Evolutionary conservation across 2,329 filamentous ascomycete genomes (phyloP).

Genomic region (Emergomyces pasteurianus): DNA sequence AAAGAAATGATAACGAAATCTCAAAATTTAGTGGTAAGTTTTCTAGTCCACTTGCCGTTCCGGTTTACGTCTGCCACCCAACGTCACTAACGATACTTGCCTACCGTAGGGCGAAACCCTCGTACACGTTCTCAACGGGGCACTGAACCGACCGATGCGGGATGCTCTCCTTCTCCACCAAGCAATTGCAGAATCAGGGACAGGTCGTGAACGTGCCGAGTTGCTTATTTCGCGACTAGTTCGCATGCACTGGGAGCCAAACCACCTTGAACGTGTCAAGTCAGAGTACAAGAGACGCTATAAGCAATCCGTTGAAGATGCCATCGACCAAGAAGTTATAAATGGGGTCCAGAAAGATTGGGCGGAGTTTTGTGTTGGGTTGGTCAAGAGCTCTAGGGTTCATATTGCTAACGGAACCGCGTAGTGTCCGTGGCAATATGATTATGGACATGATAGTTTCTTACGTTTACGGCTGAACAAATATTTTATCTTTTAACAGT

Average conservation of each 20-base stretch:
- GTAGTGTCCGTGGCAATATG: not conserved
- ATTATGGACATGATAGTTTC: not conserved
- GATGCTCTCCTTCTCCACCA: slow-evolving; percentile 86
- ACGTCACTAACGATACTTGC: not conserved
- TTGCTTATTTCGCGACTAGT: slow-evolving; percentile 79
- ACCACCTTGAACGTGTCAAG: slow-evolving; percentile 71
- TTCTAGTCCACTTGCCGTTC: not conserved
- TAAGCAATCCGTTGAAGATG: slow-evolving; percentile 58
- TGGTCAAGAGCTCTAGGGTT: slow-evolving; percentile 34
- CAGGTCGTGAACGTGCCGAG: slow-evolving; percentile 65
- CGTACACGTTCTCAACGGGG: slow-evolving; percentile 88
- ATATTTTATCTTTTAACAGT: not conserved
- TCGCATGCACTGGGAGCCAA: slow-evolving; percentile 81
- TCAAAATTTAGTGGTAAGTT: slow-evolving; percentile 78
- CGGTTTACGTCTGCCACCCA: not conserved
- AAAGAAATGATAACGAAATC: slow-evolving; percentile 79
- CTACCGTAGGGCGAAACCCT: slow-evolving; percentile 70
- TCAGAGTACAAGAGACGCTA: slow-evolving; percentile 70
- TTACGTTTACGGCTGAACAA: not conserved
- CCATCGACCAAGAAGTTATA: slow-evolving; percentile 63
- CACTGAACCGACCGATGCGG: slow-evolving; percentile 89
- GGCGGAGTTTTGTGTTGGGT: slow-evolving; percentile 60
- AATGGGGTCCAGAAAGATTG: slow-evolving; percentile 47
- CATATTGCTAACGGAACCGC: slow-evolving; percentile 6
- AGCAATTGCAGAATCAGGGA: slow-evolving; percentile 63